Evolutionary conservation across 768 basidiomycete genomes (phyloP).

Genomic region (Dendrothele bispora): DNA sequence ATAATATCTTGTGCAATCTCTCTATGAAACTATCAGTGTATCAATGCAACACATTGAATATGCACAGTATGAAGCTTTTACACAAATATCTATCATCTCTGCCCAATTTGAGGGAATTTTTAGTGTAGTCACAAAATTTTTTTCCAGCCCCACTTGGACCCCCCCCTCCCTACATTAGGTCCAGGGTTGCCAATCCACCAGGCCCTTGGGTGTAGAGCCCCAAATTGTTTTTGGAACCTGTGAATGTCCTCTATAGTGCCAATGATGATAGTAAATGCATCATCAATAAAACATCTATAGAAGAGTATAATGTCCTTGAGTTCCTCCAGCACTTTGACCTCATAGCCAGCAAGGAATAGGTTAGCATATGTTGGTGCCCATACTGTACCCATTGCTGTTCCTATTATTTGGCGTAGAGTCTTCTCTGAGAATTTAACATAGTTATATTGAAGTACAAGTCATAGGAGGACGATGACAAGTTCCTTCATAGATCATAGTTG

Average conservation of each 20-base stretch:
- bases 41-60: no score
- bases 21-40: no score
- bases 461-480: conserved; percentile 4
- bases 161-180: no score
- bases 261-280: conserved; percentile 9
- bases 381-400: conserved; percentile 11
- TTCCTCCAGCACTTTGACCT: conserved; percentile 1
- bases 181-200: no score
- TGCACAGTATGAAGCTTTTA: no score
- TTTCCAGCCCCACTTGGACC: no score
- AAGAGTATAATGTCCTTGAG: conserved; percentile 3
- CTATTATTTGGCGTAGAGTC: conserved; percentile 3
- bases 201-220: conserved; percentile 6
- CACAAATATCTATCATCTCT: no score
- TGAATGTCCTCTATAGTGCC: conserved; percentile 6
- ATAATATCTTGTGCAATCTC: no score
- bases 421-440: conserved; percentile 6
- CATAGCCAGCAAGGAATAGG: conserved; percentile 9
- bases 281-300: conserved; percentile 12
- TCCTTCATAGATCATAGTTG: conserved; percentile 1
- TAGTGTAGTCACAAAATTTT: no score
- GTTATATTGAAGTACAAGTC: conserved; percentile 8
- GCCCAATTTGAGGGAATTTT: no score
- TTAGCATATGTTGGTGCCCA: conserved; percentile 12
- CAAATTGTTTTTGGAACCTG: conserved; percentile 6